phyloP scores from a whole-genome alignment of 495 filamentous ascomycete genomes.

The Hypoxylon lenormandii region DNA sequence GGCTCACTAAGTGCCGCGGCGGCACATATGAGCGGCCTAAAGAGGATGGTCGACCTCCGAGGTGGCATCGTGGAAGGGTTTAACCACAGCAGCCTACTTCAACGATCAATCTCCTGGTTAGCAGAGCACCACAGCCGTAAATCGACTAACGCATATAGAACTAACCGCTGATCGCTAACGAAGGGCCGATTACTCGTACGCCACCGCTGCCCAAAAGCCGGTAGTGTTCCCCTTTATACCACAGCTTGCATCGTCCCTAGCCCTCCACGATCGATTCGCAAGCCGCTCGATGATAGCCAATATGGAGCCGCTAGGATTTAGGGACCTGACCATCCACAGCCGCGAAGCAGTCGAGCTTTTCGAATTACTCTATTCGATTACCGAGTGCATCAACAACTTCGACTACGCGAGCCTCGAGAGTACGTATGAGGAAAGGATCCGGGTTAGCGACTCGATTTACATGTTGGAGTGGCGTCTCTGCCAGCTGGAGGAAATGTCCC shows the following conservation, averaged over 20 bases:
- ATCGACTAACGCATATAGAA: not conserved
- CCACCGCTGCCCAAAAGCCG: conserved; percentile 45
- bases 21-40: conserved; percentile 50
- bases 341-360: conserved; percentile 46
- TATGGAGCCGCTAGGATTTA: conserved; percentile 30
- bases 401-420: conserved; percentile 44
- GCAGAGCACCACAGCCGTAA: conserved; percentile 2
- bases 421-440: conserved; percentile 43
- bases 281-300: conserved; percentile 38
- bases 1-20: conserved; percentile 46
- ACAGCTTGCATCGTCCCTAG: conserved; percentile 45
- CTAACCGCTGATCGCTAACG: conserved; percentile 3
- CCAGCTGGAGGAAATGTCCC: conserved; percentile 39
- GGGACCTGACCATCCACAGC: conserved; percentile 40
- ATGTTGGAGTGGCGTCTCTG: conserved; percentile 50
- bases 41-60: conserved; percentile 49
- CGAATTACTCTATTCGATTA: conserved; percentile 47
- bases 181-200: conserved; percentile 52
- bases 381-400: conserved; percentile 47
- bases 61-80: conserved; percentile 49
- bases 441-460: conserved; percentile 51
- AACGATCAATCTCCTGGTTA: conserved; percentile 51
- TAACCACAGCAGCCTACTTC: conserved; percentile 46
- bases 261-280: conserved; percentile 42
- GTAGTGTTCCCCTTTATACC: conserved; percentile 50